Conservation (phyloP, 371 early-diverging fungal genomes). For the Mortierella sp. region DNA sequence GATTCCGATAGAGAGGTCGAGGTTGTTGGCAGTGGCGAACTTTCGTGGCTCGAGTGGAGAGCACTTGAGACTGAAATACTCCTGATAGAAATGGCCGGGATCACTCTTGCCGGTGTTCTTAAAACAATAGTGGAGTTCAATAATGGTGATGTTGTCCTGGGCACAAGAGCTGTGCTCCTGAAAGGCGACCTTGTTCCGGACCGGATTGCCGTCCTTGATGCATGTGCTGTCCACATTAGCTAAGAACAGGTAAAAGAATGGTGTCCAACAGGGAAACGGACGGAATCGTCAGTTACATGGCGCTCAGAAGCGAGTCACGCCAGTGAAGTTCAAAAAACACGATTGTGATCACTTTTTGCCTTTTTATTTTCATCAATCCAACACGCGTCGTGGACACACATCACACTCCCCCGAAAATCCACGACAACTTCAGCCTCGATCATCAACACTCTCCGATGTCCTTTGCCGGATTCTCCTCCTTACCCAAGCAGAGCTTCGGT, state of each 20-base stretch:
- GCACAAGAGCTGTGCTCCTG: not conserved
- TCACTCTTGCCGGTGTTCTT: not conserved
- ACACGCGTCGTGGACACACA: conserved; percentile 5
- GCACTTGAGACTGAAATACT: conserved; percentile 15
- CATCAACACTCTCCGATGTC: not conserved
- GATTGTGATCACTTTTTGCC: not conserved
- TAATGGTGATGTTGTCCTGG: not conserved
- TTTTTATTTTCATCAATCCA: conserved; percentile 4
- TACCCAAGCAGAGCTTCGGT: not conserved
- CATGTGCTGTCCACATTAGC: conserved; percentile 5
- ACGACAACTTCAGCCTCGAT: not conserved
- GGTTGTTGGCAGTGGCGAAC: not conserved
- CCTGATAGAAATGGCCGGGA: not conserved
- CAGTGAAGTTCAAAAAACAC: not conserved
- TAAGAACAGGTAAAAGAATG: not conserved
- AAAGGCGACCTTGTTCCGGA: not conserved
- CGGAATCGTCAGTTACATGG: not conserved
- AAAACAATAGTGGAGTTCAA: not conserved
- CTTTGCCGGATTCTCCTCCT: not conserved
- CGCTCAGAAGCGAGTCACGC: not conserved
- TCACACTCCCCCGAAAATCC: not conserved
- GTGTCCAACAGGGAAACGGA: not conserved
- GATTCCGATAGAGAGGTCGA: conserved; percentile 4
- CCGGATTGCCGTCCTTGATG: conserved; percentile 16
- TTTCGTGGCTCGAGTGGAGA: conserved; percentile 1